Evolutionary conservation across 2,329 filamentous ascomycete species (phyloP).

Genomic region (Cercospora citrullina): DNA sequence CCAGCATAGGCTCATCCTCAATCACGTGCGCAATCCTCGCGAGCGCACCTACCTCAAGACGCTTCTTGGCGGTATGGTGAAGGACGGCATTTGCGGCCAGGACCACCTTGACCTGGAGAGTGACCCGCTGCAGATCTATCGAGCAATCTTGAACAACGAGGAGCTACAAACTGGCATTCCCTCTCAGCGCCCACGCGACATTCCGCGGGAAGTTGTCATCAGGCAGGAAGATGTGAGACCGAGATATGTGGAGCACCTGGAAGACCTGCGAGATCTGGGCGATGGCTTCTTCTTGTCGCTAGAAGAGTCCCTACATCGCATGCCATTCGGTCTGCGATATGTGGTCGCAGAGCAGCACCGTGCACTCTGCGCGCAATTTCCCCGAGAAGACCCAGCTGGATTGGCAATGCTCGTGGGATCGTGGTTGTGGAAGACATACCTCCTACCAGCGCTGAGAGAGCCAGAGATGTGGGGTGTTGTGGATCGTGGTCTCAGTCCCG

Average conservation of each 20-base stretch:
- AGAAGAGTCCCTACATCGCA: slow-evolving; percentile 79
- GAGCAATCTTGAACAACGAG: slow-evolving; percentile 93
- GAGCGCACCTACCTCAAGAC: slow-evolving; percentile 92
- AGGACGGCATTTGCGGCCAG: slow-evolving; percentile 91
- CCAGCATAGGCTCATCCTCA: slow-evolving; percentile 82
- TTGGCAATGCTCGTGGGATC: slow-evolving; percentile 81
- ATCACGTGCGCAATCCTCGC: slow-evolving; percentile 85
- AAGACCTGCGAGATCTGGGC: slow-evolving; percentile 90
- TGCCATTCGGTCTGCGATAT: slow-evolving; percentile 91
- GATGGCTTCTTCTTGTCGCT: slow-evolving; percentile 83
- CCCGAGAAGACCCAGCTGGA: slow-evolving; percentile 72
- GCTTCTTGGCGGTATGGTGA: slow-evolving; percentile 78
- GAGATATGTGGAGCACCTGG: slow-evolving; percentile 90
- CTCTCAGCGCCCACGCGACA: slow-evolving; percentile 77
- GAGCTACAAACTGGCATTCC: slow-evolving; percentile 87
- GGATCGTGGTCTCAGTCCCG: slow-evolving; percentile 81
- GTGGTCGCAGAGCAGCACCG: slow-evolving; percentile 85
- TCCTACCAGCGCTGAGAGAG: slow-evolving; percentile 83
- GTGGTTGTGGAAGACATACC: slow-evolving; percentile 93
- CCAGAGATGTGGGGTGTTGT: slow-evolving; percentile 93
- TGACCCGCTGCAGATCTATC: slow-evolving; percentile 96
- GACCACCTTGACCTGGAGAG: slow-evolving; percentile 89
- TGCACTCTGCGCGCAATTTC: slow-evolving; percentile 72
- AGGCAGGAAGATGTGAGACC: slow-evolving; percentile 88
- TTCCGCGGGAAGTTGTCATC: slow-evolving; percentile 91